Conservation (phyloP, 345 rosid species). For the Gynandropsis gynandra region DNA sequence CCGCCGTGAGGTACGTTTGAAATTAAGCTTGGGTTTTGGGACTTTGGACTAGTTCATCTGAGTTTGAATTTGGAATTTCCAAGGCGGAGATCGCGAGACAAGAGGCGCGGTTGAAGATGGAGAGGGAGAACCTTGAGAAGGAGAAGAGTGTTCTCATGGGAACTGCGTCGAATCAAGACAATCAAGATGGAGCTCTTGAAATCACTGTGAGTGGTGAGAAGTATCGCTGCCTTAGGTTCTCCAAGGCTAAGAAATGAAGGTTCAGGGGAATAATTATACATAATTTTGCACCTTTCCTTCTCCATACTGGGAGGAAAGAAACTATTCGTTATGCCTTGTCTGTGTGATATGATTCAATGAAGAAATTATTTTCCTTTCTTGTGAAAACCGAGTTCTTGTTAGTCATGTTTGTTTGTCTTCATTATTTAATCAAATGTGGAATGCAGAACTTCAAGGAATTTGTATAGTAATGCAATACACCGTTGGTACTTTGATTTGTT, state of each 20-base stretch:
- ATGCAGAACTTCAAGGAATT: no score
- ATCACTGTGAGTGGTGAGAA: constrained; percentile 97
- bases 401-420: neutral
- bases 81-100: constrained; percentile 81
- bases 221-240: constrained; percentile 79
- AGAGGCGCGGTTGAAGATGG: constrained; percentile 71
- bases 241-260: constrained; percentile 86
- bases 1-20: constrained; percentile 59
- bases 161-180: constrained; percentile 88
- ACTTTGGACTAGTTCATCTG: neutral
- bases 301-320: constrained; percentile 4
- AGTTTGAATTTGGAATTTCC: neutral
- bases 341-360: constrained; percentile 16
- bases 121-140: constrained; percentile 73
- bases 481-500: no score
- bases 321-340: constrained; percentile 11
- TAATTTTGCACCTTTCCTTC: neutral
- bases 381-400: neutral
- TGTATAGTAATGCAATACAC: no score
- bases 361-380: constrained; percentile 10
- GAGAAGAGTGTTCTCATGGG: constrained; percentile 96
- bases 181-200: constrained; percentile 94
- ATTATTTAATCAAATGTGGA: no score
- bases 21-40: neutral
- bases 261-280: constrained; percentile 4